Evolutionary conservation across 73 alveolate genomes (phyloP), one percentile per base, ranked within the genome.

Genomic region (Effrenium voratum): DNA sequence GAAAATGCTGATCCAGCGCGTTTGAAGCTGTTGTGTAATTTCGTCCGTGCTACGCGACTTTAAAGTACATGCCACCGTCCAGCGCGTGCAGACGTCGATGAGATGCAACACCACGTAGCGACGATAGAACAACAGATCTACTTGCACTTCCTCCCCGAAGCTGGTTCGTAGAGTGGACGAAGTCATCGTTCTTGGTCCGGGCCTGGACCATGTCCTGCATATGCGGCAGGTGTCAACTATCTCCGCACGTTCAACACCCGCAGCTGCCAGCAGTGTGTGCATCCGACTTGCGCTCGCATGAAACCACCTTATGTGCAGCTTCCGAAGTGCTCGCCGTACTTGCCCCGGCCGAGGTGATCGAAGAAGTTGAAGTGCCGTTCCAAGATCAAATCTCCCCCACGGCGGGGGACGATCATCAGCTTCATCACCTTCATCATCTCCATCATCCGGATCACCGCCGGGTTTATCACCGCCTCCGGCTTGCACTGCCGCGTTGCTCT

Each of bases 151-250:
- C 36, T 77, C 41, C 4, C 43, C 43, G 26, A 77, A 77, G 32
- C 41, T 22, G 19, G 88, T 77, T 22, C 63, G 12, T 22, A 77
- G 41, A 0, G 55, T 43, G 0, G 88, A 24, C 40, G 63, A 41
- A 0, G 88, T 77, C 41, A 44, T 41, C 5, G 66, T 30, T 2
- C 88, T n/a, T 16, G 66, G 88, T 3, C 88, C 88, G 1, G 88
- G 88, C 24, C 88, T 22, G 30, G 88, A 5, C 88, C 88, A 77
- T 19, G 38, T 77, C 30, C 88, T 38, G 60, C 88, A 77, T 0
- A 77, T 77, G 15, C 43, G 57, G 44, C 88, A 77, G 28, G 66
- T 77, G 66, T 77, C 66, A 24, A 72, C 82, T 16, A 72, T 72
- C 26, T 72, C 49, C 1, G n/a, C 82, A 0, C 30, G 82, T 10